A percentile compares a stretch with the other conserved stretches of the same genome.
phyloP scores from a whole-genome alignment of 257 asterid species.

The Lithospermum erythrorhizon region DNA sequence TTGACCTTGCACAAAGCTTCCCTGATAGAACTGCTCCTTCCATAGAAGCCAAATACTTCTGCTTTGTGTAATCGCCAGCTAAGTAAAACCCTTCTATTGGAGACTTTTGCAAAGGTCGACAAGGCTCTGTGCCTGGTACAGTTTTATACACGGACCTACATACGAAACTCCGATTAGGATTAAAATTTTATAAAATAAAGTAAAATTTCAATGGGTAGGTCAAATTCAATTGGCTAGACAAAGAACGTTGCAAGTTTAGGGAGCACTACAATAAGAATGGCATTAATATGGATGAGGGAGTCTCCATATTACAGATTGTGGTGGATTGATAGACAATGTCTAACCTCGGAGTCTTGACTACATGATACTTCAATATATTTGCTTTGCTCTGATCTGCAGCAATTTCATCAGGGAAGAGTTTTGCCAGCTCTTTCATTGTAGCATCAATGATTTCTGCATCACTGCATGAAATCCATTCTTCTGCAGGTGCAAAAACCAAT shows the following conservation, averaged over 20 bases:
- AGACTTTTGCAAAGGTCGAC: constrained; percentile 85
- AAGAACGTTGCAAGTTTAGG: too few species aligned
- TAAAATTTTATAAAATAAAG: not conserved
- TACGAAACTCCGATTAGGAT: not conserved
- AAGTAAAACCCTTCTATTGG: constrained; percentile 82
- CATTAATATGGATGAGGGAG: too few species aligned
- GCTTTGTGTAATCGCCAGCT: constrained; percentile 98
- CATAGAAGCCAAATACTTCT: constrained; percentile 95
- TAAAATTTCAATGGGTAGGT: too few species aligned
- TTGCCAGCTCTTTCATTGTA: constrained; percentile 90
- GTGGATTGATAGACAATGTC: constrained; percentile 3
- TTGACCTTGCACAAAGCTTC: constrained; percentile 92
- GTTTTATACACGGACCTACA: constrained; percentile 89
- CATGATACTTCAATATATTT: constrained; percentile 75
- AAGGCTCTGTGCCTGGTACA: constrained; percentile 84
- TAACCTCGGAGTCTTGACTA: constrained; percentile 95
- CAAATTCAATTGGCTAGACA: too few species aligned
- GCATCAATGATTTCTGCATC: constrained; percentile 83
- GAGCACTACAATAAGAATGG: too few species aligned
- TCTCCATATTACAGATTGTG: not conserved
- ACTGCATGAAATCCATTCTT: constrained; percentile 86
- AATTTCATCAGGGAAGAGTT: constrained; percentile 87
- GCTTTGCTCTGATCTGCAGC: constrained; percentile 96
- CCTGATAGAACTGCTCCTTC: constrained; percentile 98
- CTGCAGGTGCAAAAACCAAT: constrained; percentile 95